These are phyloP conservation scores for Nothopassalora personata DNA, from an alignment of 2,329 filamentous ascomycete genomes.

Conservation along the genomic window DNA sequence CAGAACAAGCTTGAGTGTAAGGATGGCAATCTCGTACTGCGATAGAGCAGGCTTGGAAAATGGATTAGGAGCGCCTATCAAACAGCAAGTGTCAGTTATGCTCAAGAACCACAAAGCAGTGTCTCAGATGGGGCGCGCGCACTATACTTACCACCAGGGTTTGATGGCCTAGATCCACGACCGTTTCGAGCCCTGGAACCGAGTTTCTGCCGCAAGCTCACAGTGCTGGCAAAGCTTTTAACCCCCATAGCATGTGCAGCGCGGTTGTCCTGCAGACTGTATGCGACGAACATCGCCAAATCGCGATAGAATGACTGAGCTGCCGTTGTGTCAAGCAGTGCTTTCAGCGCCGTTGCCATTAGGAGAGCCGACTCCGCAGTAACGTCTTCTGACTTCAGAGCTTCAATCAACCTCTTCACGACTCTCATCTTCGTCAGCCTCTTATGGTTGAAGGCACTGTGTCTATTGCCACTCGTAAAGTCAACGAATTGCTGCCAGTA, in stretches of 20 bases:
- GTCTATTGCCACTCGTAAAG: constrained; percentile 84
- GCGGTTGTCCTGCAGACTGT: constrained; percentile 67
- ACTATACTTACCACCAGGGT: constrained; percentile 13
- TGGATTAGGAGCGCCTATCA: constrained; percentile 6
- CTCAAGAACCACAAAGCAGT: no score
- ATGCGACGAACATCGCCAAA: constrained; percentile 87
- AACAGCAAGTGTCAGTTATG: no score
- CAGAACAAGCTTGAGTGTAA: constrained; percentile 25
- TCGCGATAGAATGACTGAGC: constrained; percentile 81
- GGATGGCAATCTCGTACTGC: constrained; percentile 28
- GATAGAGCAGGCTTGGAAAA: constrained; percentile 14
- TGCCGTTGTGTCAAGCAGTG: constrained; percentile 72
- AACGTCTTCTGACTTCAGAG: constrained; percentile 78
- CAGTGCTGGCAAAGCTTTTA: constrained; percentile 25
- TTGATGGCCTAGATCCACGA: constrained; percentile 23
- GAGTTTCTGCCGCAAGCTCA: constrained; percentile 24
- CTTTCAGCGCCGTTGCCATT: constrained; percentile 74
- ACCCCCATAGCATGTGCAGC: constrained; percentile 24
- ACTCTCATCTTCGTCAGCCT: constrained; percentile 86
- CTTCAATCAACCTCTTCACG: constrained; percentile 82
- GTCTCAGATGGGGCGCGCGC: no score
- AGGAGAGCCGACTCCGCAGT: constrained; percentile 65
- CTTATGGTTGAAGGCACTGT: constrained; percentile 86
- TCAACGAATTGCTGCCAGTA: constrained; percentile 91
- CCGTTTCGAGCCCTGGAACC: constrained; percentile 26